Conservation (phyloP, 805 yeast species). For the Huiozyma sinensis region DNA sequence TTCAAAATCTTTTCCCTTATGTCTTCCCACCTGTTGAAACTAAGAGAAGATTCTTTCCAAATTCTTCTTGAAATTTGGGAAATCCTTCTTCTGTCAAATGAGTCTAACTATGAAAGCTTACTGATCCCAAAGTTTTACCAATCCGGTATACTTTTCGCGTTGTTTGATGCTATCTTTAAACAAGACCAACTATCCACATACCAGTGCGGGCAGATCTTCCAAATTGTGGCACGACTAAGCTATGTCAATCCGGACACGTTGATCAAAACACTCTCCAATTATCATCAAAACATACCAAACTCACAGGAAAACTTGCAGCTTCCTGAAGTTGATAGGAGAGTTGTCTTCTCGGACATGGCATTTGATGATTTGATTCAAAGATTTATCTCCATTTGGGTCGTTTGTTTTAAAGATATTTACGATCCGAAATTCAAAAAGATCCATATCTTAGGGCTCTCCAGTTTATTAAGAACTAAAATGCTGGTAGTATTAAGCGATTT, state of each 20-base stretch:
- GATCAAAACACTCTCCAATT: conserved; percentile 22
- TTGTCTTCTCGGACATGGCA: conserved; percentile 18
- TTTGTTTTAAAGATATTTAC: conserved; percentile 46
- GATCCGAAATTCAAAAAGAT: conserved; percentile 70
- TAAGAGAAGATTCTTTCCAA: conserved; percentile 63
- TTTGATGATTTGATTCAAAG: conserved; percentile 20
- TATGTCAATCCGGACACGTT: conserved; percentile 27
- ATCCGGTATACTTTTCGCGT: conserved; percentile 16
- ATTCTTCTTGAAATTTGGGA: conserved; percentile 34
- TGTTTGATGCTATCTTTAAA: conserved; percentile 23
- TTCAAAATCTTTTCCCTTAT: conserved; percentile 35
- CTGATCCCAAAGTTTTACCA: conserved; percentile 19
- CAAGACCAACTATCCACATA: conserved; percentile 24
- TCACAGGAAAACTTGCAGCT: conserved; percentile 12
- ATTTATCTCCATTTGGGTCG: conserved; percentile 30
- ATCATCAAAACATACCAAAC: conserved; percentile 16
- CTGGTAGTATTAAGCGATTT: conserved; percentile 23
- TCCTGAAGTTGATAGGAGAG: conserved; percentile 14
- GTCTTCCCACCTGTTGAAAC: conserved; percentile 42
- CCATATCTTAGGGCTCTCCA: conserved; percentile 49
- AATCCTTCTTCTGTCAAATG: conserved; percentile 18
- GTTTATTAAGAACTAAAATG: conserved; percentile 35
- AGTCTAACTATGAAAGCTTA: conserved; percentile 14
- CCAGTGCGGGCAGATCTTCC: conserved; percentile 27
- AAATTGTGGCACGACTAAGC: conserved; percentile 29